Evolutionary conservation across 306 rosid genomes (phyloP), one percentile per base, ranked within the genome.

Genomic region (Parietaria judaica): DNA sequence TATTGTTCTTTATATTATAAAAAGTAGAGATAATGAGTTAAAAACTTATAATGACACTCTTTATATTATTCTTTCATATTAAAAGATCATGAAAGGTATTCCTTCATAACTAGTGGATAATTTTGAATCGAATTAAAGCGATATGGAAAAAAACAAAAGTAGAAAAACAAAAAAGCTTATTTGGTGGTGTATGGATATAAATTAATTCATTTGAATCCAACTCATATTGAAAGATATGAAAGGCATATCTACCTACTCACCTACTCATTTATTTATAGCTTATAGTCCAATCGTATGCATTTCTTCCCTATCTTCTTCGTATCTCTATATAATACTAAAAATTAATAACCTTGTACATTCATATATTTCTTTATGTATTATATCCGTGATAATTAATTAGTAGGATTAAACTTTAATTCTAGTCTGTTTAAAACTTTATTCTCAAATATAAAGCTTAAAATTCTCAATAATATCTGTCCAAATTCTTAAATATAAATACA

Each of bases 171-270:
- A 23, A 23, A 23, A 23, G 31, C 31, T 23, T 23, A 23, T 2
- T 23, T 23, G 31, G 1, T 23, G 31, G 31, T 23, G 31, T 23
- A 23, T 23, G 31, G 2, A 1, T 0, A 23, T 23, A 23, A 23
- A 23, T 23, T 23, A 23, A 23, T 23, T 23, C 31, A 23, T 41
- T 41, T 41, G 45, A 41, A 41, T 41, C 45, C 45, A 41, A 41
- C 45, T 41, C 6, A 41, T 41, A 35, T n/a, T 37, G 39, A 1
- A 58, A 13, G 3, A 34, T 39, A 56, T 56, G 45, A 56, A 56
- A 56, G 45, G 8, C 43, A n/a, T 36, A 35, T 16, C 61, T 13
- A 56, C 61, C 61, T 36, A 11, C 61, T 45, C 61, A 56, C 61
- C 44, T 56, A 35, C 45, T 56, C 46, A 36, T 56, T 6, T 14